Evolutionary conservation across 148 eudicot species (phyloP).

Genomic region (Rhododendron vialii): DNA sequence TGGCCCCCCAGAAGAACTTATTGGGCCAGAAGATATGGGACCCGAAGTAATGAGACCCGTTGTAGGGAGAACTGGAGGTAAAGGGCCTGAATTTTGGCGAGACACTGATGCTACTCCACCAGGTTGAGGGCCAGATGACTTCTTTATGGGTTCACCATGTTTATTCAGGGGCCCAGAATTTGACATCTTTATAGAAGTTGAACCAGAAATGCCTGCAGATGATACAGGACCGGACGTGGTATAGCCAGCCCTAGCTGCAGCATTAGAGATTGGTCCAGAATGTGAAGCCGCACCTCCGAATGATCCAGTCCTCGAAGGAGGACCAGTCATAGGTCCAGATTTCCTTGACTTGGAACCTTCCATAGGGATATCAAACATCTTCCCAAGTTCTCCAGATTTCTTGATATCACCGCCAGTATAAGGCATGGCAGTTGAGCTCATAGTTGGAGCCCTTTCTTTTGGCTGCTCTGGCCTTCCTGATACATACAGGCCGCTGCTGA

Average conservation of each 20-base stretch:
- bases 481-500: conserved; percentile 90
- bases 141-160: conserved; percentile 51
- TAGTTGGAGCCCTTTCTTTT: conserved; percentile 86
- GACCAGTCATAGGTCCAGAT: conserved; percentile 74
- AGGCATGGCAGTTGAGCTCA: conserved; percentile 89
- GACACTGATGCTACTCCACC: conserved; percentile 32
- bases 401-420: conserved; percentile 95
- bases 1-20: conserved; percentile 79
- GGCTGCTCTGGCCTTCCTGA: conserved; percentile 93
- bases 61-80: conserved; percentile 71
- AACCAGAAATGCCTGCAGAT: conserved; percentile 48
- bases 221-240: conserved; percentile 39
- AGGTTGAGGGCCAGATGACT: conserved; percentile 48
- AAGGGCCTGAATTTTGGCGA: conserved; percentile 72
- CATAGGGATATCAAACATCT: conserved; percentile 79
- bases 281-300: conserved; percentile 76
- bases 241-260: conserved; percentile 48
- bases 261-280: conserved; percentile 74
- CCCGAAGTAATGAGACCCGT: conserved; percentile 94
- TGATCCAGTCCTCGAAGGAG: conserved; percentile 75
- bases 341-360: conserved; percentile 80
- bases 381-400: conserved; percentile 93
- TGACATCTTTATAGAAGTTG: conserved; percentile 63
- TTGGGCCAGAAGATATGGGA: conserved; percentile 82
- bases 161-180: conserved; percentile 91